Percentiles rank a stretch among this genome's conserved stretches.
Evolutionary conservation across 2,329 filamentous ascomycete genomes (phyloP).

Genomic region (Apiospora saccharicola): DNA sequence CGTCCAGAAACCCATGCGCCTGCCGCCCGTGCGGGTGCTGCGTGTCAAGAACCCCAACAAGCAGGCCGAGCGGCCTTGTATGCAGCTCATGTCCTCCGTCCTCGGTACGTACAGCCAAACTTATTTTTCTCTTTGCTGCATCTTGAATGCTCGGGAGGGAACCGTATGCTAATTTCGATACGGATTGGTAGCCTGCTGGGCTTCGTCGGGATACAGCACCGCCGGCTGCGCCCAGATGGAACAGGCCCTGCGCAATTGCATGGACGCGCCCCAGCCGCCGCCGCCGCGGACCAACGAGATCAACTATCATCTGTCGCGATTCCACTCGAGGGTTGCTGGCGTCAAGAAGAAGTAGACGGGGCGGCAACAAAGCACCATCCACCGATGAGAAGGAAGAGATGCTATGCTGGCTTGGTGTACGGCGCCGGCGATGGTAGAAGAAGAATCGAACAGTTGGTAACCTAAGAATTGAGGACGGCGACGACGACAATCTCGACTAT

Average conservation of each 20-base stretch:
- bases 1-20: slow-evolving; percentile 59
- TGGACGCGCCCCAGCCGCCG: slow-evolving; percentile 75
- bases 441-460: neutral
- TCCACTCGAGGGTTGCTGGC: slow-evolving; percentile 66
- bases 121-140: neutral
- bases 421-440: neutral
- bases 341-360: slow-evolving; percentile 50
- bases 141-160: neutral
- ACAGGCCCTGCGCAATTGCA: slow-evolving; percentile 69
- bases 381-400: neutral
- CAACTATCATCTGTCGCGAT: slow-evolving; percentile 91
- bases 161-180: neutral
- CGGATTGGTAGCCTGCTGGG: slow-evolving; percentile 74
- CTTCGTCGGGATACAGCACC: slow-evolving; percentile 75
- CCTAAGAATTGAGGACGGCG: too few relatives aligned
- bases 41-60: slow-evolving; percentile 63
- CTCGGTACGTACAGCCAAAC: slow-evolving; percentile 51
- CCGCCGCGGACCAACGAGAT: slow-evolving; percentile 75
- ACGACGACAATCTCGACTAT: neutral
- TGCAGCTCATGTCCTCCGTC: slow-evolving; percentile 64
- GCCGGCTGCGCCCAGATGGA: slow-evolving; percentile 66
- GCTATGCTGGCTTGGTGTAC: neutral
- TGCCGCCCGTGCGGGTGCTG: slow-evolving; percentile 63
- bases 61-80: slow-evolving; percentile 58
- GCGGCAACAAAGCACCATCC: neutral